Percentiles rank a stretch among this genome's conserved stretches.
Conservation (phyloP, 257 asterid genomes). For the Solanum paucissectum region DNA sequence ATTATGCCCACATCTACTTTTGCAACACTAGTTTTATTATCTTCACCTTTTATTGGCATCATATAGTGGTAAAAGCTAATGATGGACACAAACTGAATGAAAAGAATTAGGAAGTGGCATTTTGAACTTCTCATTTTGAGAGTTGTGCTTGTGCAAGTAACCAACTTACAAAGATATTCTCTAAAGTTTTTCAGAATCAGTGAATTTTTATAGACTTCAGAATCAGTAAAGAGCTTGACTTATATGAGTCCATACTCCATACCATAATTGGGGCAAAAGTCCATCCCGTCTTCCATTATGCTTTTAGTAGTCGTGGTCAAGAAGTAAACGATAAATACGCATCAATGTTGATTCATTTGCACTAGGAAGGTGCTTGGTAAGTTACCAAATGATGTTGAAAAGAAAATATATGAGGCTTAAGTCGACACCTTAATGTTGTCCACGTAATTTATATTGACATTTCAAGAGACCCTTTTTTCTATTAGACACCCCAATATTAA, state of each 20-base stretch:
- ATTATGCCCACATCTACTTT: conserved; percentile 29
- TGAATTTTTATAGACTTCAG: neutral
- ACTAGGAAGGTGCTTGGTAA: neutral
- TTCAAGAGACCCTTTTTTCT: neutral
- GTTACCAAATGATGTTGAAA: neutral
- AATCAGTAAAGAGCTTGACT: neutral
- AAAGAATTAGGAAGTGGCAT: neutral
- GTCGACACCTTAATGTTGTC: neutral
- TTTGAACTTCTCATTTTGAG: conserved; percentile 4
- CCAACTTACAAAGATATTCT: neutral
- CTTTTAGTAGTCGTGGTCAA: neutral
- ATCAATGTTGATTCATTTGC: neutral
- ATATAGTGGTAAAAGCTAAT: neutral
- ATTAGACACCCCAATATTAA: neutral
- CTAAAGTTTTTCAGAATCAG: neutral
- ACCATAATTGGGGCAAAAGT: neutral
- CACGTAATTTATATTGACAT: neutral
- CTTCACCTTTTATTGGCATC: neutral
- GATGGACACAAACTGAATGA: neutral
- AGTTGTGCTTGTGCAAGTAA: neutral
- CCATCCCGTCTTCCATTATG: neutral
- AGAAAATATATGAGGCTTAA: neutral
- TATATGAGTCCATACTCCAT: neutral
- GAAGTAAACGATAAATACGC: neutral
- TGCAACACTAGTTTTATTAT: neutral